Percentiles rank a stretch among this genome's conserved stretches.
phyloP scores from a whole-genome alignment of 1,284 basidiomycete species.

The Naganishia sp. region DNA sequence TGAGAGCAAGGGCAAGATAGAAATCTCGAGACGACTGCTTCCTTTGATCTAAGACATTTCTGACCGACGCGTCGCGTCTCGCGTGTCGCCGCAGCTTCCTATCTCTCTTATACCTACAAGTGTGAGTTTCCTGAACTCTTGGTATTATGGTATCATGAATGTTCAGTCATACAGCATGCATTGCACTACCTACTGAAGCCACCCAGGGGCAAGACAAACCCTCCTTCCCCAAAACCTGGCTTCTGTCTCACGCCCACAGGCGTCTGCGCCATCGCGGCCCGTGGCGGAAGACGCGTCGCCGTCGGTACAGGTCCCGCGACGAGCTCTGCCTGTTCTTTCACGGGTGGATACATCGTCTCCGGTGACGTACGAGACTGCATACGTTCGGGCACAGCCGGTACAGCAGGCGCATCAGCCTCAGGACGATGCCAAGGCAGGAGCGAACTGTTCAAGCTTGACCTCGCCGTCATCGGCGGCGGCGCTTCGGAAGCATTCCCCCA shows the following conservation, averaged over 20 bases:
- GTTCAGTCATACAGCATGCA: neutral
- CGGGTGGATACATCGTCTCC: neutral
- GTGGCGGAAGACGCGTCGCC: constrained; percentile 11
- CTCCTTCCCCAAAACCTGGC: constrained; percentile 15
- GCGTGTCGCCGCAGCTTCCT: too few species aligned
- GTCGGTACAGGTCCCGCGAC: neutral
- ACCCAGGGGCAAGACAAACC: constrained; percentile 20
- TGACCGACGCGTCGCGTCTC: too few species aligned
- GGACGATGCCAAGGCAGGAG: constrained; percentile 12
- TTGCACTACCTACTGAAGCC: constrained; percentile 4
- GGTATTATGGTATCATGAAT: too few species aligned
- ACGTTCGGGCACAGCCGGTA: constrained; percentile 9
- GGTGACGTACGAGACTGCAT: neutral
- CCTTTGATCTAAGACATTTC: too few species aligned
- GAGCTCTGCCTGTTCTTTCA: constrained; percentile 4
- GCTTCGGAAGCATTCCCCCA: constrained; percentile 19
- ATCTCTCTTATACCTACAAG: too few species aligned
- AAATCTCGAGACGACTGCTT: too few species aligned
- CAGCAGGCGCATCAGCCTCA: neutral
- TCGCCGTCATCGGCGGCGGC: constrained; percentile 12
- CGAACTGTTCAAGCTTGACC: constrained; percentile 8
- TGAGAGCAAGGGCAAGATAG: too few species aligned
- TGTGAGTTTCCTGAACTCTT: too few species aligned
- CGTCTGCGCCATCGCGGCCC: constrained; percentile 15
- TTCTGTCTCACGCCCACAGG: constrained; percentile 17